Evolutionary conservation across 2,329 filamentous ascomycete genomes (phyloP), one percentile per base, ranked within the genome.

Genomic region (Colletotrichum theobromicola): DNA sequence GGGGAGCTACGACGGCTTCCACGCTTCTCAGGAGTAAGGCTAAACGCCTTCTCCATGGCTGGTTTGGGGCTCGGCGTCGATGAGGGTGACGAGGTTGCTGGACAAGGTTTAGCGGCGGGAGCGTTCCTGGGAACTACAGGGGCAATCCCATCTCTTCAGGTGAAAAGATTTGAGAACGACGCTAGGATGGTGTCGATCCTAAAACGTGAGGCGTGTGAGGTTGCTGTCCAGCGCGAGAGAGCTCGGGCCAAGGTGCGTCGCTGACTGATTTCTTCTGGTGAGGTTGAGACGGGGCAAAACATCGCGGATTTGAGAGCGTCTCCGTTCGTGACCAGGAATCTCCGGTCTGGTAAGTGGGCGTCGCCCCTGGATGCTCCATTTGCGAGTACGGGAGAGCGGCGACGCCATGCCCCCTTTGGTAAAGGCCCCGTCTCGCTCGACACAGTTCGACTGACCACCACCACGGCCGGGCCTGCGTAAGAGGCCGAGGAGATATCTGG

Each of bases 171-270:
- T 67, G 55, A 58, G 72, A 75, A 72, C 46, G 35, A 32, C 55
- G 42, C 72, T n/a, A 64, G 72, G 72, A 75, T 75, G 62, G 46
- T 37, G 68, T 64, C 37, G 72, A 75, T 75, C 72, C 46, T 75
- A 58, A 75, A 75, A 75, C 68, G 42, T 28, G 69, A 75, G 72
- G 63, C 30, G 72, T 72, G 68, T 72, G 72, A 75, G 72, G 42
- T 63, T 63, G 68, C 42, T 60, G 57, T 18, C 57, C n/a, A 53
- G 46, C 42, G 37, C 34, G 32, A 63, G 30, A 34, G 57, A 75
- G 68, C 72, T 72, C 35, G 68, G 72, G 63, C 69, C 68, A 46
- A 50, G 63, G n/a, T 63, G 34, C 57, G 34, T 53, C 32, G 72
- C 68, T 75, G 62, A 62, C 26, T 62, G 67, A 72, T 62, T 50